Evolutionary conservation across 805 yeast genomes (phyloP), one percentile per base, ranked within the genome.

Genomic region (Wickerhamiella azymoides): DNA sequence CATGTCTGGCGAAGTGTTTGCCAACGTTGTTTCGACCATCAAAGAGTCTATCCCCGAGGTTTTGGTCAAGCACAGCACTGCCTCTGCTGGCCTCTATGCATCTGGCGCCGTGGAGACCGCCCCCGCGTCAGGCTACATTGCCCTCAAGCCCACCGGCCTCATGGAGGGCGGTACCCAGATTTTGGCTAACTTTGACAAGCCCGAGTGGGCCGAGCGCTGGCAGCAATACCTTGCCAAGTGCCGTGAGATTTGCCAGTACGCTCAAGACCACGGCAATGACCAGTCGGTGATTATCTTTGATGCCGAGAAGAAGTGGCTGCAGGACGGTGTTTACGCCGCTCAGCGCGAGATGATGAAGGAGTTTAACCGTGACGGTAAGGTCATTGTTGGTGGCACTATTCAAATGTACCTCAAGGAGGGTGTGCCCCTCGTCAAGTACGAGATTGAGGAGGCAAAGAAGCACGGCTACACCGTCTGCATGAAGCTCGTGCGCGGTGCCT

Each of bases 401-500:
- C 97, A 88, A 67, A 78, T 89, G 84, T 88, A 88, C 63, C 70
- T 89, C 57, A 76, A 78, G 42, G 84, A 80, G 51, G 77, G 93
- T 0, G 61, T 77, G 2, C 69, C 70, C 17, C 71, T 82, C 53
- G 66, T 89, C 51, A 62, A 72, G 27, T 52, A 65, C 35, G 96
- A 88, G 60, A 73, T 75, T 52, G 63, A 69, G 52, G 67, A 77
- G 47, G 96, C 96, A 14, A 54, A 64, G 48, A 61, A 70, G 46
- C 55, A 52, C 44, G 71, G 73, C 45, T 88, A 88, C 63, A 74
- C 81, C 58, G 65, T 86, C 47, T 96, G 95, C 17, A 68, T 86
- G 69, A 88, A 88, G 64, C 72, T 88, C 46, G 97, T 88, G 14
- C 77, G 97, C 63, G 97, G 97, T 52, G 97, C 97, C 13, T 88